These are phyloP conservation scores for Oryza coarctata DNA, from an alignment of 176 grass and related monocot species.

Conservation along the genomic window DNA sequence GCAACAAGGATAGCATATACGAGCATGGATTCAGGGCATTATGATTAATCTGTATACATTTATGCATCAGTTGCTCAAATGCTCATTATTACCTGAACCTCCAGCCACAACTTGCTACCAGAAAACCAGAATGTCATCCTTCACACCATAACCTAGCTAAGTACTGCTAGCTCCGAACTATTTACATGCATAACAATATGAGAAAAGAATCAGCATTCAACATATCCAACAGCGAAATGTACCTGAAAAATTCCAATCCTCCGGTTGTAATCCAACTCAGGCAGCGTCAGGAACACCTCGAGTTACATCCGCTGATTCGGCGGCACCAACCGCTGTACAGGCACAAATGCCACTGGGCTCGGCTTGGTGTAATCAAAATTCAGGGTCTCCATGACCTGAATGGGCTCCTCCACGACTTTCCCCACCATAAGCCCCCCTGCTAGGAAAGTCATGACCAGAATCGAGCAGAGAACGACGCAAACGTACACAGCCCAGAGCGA, in stretches of 20 bases:
- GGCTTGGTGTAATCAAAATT: constrained; percentile 93
- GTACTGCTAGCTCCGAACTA: not conserved
- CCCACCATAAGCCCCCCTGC: constrained; percentile 60
- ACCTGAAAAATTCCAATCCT: constrained; percentile 93
- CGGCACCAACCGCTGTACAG: constrained; percentile 42
- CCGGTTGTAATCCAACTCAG: constrained; percentile 85
- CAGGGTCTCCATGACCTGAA: constrained; percentile 65
- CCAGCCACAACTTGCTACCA: not conserved
- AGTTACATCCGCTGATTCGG: constrained; percentile 73
- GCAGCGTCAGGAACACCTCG: constrained; percentile 67
- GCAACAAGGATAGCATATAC: not conserved
- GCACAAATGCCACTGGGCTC: constrained; percentile 64
- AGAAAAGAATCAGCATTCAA: not conserved
- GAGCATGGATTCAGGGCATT: not conserved
- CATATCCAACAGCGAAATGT: constrained; percentile 11
- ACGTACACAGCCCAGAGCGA: constrained; percentile 79
- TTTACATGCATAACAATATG: not conserved
- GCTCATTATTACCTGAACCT: not conserved
- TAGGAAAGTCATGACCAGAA: constrained; percentile 66
- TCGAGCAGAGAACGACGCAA: constrained; percentile 49
- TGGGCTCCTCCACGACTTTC: constrained; percentile 59
- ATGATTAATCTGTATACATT: not conserved
- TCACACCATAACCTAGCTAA: not conserved
- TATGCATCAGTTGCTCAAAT: not conserved
- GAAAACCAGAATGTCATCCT: not conserved